Evolutionary conservation across 139 green algal species (phyloP).

Genomic region (Microglena sp.): DNA sequence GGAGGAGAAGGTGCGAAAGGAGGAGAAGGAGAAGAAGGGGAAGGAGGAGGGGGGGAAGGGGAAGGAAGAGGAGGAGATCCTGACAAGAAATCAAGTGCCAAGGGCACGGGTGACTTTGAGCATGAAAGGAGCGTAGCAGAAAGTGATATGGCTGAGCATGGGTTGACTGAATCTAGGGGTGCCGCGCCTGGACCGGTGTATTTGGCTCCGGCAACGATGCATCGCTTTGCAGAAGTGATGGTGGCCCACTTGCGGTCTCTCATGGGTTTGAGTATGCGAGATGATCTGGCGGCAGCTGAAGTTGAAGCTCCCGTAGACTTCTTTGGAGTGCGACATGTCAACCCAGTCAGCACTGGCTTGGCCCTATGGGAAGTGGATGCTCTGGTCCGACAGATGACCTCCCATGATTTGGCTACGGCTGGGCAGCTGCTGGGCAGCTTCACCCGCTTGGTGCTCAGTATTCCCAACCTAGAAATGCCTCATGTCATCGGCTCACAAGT

Average conservation of each 20-base stretch:
- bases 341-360: constrained; percentile 2
- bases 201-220: constrained; percentile 1
- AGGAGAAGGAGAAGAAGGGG: too few species aligned
- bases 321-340: neutral
- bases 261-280: constrained; percentile 23
- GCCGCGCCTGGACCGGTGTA: too few species aligned
- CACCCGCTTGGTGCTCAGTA: constrained; percentile 18
- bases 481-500: constrained; percentile 36
- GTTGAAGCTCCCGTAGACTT: neutral
- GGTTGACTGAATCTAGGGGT: too few species aligned
- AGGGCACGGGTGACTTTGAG: too few species aligned
- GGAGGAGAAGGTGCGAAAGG: too few species aligned
- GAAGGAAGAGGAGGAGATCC: too few species aligned
- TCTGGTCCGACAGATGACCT: constrained; percentile 12
- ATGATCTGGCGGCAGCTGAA: neutral
- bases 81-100: too few species aligned
- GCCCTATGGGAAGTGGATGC: constrained; percentile 32
- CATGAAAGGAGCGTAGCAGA: too few species aligned
- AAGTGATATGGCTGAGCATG: too few species aligned
- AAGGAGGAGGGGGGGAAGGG: too few species aligned
- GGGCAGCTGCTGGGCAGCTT: constrained; percentile 25
- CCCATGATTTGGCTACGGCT: constrained; percentile 10
- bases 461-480: constrained; percentile 49
- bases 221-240: constrained; percentile 14
- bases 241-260: constrained; percentile 28